Evolutionary conservation across 805 yeast genomes (phyloP), one percentile per base, ranked within the genome.

Genomic region (Candida piceae): DNA sequence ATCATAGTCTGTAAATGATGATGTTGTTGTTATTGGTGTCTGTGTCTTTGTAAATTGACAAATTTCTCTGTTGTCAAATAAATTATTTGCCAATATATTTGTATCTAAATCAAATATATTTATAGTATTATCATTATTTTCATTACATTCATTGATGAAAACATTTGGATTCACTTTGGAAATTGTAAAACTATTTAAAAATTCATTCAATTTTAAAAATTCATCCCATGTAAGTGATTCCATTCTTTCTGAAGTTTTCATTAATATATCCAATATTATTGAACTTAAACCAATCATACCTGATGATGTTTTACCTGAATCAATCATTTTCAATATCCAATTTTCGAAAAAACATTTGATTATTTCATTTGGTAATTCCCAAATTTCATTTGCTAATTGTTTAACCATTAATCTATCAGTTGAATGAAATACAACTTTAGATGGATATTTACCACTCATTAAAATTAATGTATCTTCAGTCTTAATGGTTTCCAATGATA

Each of bases 11-110:
- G n/a, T n/a, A n/a, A n/a, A n/a, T n/a, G n/a, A n/a, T n/a, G n/a
- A n/a, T n/a, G n/a, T n/a, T n/a, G n/a, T n/a, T 20, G 22, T 9
- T 7, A 20, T 20, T 9, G 9, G 6, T 6, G 22, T 16, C 15
- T 35, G 32, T 12, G 26, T 12, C 6, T 24, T n/a, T 12, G 13
- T 20, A 9, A 26, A 16, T 5, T 38, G 21, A 15, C 13, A 16
- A 16, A n/a, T 19, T 15, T 31, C 35, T 17, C 32, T 40, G 30
- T 39, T 41, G 29, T 41, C 41, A 23, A 45, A 27, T 7, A 48
- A 17, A 7, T 34, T 22, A 11, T 45, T 45, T 18, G 40, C 28
- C 6, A 43, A 5, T 7, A 16, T 9, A 23, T 45, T 36, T 15
- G 41, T 16, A 7, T 31, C 39, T 2, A 29, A 13, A 28, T 42